phyloP scores from a whole-genome alignment of 495 filamentous ascomycete genomes.

The Talaromyces proteolyticus region DNA sequence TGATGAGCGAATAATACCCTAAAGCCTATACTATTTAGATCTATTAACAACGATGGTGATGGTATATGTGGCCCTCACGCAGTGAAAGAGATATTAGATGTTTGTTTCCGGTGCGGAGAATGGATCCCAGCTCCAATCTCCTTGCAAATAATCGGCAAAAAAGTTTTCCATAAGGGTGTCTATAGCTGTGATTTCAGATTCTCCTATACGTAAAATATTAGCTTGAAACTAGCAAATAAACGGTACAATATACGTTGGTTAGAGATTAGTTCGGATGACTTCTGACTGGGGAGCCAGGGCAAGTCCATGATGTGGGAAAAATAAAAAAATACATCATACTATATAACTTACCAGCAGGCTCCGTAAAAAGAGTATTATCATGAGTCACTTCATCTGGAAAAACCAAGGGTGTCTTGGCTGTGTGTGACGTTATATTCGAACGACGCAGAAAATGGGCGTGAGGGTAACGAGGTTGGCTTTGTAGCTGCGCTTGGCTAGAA shows the following conservation, averaged over 20 bases:
- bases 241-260: too few relatives aligned
- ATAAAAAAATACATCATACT: too few relatives aligned
- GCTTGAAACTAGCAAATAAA: background rate
- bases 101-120: too few relatives aligned
- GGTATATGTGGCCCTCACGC: too few relatives aligned
- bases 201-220: background rate
- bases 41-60: too few relatives aligned
- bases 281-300: too few relatives aligned
- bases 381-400: background rate
- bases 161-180: conserved; percentile 19
- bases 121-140: conserved; percentile 21
- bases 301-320: too few relatives aligned
- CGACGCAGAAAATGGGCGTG: background rate
- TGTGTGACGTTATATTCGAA: background rate
- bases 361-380: too few relatives aligned
- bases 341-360: too few relatives aligned
- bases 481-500: background rate
- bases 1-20: background rate
- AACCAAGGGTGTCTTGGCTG: background rate
- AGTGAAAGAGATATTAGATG: too few relatives aligned
- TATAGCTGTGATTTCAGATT: conserved; percentile 5
- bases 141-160: conserved; percentile 16
- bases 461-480: background rate
- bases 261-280: too few relatives aligned
- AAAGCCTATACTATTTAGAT: too few relatives aligned